Base-by-base conservation (phyloP, 2,329 filamentous ascomycete genomes). In the Microdochium trichocladiopsis region DNA sequence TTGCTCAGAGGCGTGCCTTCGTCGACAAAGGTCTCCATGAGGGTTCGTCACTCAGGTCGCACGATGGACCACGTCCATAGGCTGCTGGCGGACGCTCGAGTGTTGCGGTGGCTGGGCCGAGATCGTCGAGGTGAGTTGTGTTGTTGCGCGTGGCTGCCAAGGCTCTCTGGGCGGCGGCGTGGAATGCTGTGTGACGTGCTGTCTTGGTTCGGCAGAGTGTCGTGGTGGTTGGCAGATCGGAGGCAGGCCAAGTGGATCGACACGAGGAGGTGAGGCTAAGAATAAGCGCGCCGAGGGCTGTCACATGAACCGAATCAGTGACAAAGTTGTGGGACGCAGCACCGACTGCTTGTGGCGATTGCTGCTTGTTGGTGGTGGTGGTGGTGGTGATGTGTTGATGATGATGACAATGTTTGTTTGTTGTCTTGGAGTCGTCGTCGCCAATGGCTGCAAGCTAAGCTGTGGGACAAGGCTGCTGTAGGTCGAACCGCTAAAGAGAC, bases 21-120 rank as follows among this genome's bases (percentile, higher is more conserved):
- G 59, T 66, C 62, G 56, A 66, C 57, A 60, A 64, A 61, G 60
- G 62, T 64, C 61, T 66, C 63, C 63, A 66, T 66, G 61, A 61
- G 62, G 60, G 61, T 31, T 58, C 58, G 52, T 45, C 50, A 58
- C 58, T 61, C 6, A 45, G n/a, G 50, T 18, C 52, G 55, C 57
- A 61, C 59, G 55, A 62, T 51, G 58, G 58, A 56, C 60, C 60
- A 58, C 59, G 54, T 59, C 63, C 63, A 65, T 64, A 60, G 11
- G 18, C 41, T 45, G 41, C 41, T 9, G 41, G 4, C n/a, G 21
- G 18, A 45, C 9, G 6, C 18, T 22, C 18, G 41, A 21, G 41
- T 21, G 18, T 45, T 22, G 41, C 22, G 5, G 41, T 18, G 41
- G 41, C 41, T 45, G 18, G 41, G 18, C 18, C 6, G 41, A 18